Conservation (phyloP, 305 asterid species). For the Fraxinus velutina region DNA sequence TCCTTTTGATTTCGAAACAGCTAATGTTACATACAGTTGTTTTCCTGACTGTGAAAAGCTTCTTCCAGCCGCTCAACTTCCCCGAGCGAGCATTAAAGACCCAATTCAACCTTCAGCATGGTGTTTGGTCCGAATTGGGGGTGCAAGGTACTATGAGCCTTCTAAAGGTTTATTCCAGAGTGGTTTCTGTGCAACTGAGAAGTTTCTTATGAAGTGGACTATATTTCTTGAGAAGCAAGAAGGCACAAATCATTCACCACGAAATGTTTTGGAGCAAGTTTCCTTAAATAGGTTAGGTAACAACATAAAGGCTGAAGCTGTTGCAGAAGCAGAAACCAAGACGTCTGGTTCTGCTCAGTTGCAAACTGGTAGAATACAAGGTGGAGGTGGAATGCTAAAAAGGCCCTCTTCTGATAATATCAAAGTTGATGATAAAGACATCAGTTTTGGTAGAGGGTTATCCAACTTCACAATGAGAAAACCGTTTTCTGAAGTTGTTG, state of each 20-base stretch:
- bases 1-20: slow-evolving; percentile 85
- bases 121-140: slow-evolving; percentile 82
- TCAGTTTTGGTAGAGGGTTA: slow-evolving; percentile 39
- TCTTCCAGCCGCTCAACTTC: slow-evolving; percentile 63
- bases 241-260: slow-evolving; percentile 25
- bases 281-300: slow-evolving; percentile 26
- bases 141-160: slow-evolving; percentile 75
- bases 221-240: slow-evolving; percentile 53
- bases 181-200: slow-evolving; percentile 72
- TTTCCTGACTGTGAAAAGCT: slow-evolving; percentile 87
- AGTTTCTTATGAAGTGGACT: slow-evolving; percentile 71
- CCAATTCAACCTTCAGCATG: slow-evolving; percentile 61
- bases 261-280: slow-evolving; percentile 33
- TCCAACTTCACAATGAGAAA: slow-evolving; percentile 65
- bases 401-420: slow-evolving; percentile 33
- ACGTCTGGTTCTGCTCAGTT: slow-evolving; percentile 35
- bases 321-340: slow-evolving; percentile 33
- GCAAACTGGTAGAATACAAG: slow-evolving; percentile 33
- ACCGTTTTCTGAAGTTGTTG: slow-evolving; percentile 93
- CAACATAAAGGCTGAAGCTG: slow-evolving; percentile 34
- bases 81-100: slow-evolving; percentile 46
- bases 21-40: slow-evolving; percentile 49
- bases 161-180: slow-evolving; percentile 86
- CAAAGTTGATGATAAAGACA: slow-evolving; percentile 37
- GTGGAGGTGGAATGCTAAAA: slow-evolving; percentile 41